phyloP scores from a whole-genome alignment of 2,329 filamentous ascomycete genomes.

The Fusarium multiceps region DNA sequence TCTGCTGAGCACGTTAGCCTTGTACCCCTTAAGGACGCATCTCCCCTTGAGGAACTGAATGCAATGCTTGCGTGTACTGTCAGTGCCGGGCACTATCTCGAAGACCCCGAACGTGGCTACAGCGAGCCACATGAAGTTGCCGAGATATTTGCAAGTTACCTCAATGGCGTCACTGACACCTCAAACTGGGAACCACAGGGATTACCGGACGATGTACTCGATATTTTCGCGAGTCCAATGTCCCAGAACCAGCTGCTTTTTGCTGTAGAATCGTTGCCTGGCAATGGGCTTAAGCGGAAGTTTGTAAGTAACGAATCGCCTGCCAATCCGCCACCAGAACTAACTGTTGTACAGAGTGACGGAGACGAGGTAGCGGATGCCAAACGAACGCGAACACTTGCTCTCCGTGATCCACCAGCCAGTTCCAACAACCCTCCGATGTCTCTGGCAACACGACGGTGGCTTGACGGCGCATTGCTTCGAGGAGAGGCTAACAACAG shows the following conservation, averaged over 20 bases:
- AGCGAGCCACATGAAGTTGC: slow-evolving; percentile 61
- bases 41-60: slow-evolving; percentile 60
- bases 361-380: slow-evolving; percentile 51
- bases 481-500: slow-evolving; percentile 25
- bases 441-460: slow-evolving; percentile 47
- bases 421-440: slow-evolving; percentile 49
- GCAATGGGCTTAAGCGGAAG: slow-evolving; percentile 59
- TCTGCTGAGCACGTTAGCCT: slow-evolving; percentile 68
- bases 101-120: slow-evolving; percentile 54
- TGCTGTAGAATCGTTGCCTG: slow-evolving; percentile 29
- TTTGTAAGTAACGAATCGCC: slow-evolving; percentile 53
- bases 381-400: slow-evolving; percentile 47
- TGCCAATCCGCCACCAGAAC: neutral
- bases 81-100: slow-evolving; percentile 53
- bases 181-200: slow-evolving; percentile 60
- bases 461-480: slow-evolving; percentile 44
- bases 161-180: slow-evolving; percentile 53
- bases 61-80: slow-evolving; percentile 55
- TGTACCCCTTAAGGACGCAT: slow-evolving; percentile 52
- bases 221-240: slow-evolving; percentile 58
- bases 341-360: slow-evolving; percentile 31
- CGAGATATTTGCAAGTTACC: slow-evolving; percentile 58
- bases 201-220: slow-evolving; percentile 62
- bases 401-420: slow-evolving; percentile 31
- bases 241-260: slow-evolving; percentile 47